These are phyloP conservation scores for Coemansia sp. DNA, from an alignment of 371 early-diverging fungal species.

Conservation along the genomic window DNA sequence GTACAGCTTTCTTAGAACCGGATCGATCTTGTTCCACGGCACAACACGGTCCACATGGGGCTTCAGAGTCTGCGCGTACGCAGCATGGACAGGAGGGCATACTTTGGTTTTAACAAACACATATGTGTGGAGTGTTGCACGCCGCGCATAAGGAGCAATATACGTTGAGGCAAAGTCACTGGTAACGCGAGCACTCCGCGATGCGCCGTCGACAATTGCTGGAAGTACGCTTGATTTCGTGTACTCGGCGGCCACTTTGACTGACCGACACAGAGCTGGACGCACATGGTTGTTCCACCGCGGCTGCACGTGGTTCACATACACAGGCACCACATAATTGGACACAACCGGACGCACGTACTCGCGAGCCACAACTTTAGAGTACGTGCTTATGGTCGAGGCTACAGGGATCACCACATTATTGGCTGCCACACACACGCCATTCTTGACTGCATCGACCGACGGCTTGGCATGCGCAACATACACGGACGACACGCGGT, in stretches of 20 bases:
- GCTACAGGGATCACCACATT: conserved; percentile 17
- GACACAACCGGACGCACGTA: conserved; percentile 24
- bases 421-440: background rate
- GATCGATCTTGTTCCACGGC: conserved; percentile 42
- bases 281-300: conserved; percentile 40
- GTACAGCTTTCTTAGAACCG: background rate
- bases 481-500: conserved; percentile 12
- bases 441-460: conserved; percentile 12
- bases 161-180: conserved; percentile 25
- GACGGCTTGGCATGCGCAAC: conserved; percentile 19
- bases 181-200: conserved; percentile 1
- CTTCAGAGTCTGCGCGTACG: conserved; percentile 28
- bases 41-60: conserved; percentile 41
- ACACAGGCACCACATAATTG: conserved; percentile 38
- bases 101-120: conserved; percentile 14
- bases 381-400: background rate
- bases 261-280: conserved; percentile 31
- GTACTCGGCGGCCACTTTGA: conserved; percentile 24
- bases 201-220: conserved; percentile 28
- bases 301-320: conserved; percentile 30
- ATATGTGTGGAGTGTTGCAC: conserved; percentile 19
- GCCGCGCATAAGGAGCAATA: conserved; percentile 28
- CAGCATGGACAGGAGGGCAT: conserved; percentile 20
- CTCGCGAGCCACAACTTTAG: background rate
- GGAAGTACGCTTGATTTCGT: conserved; percentile 32